These are phyloP conservation scores for Globisporangium solare DNA, from an alignment of 352 stramenopile genomes.

Conservation along the genomic window DNA sequence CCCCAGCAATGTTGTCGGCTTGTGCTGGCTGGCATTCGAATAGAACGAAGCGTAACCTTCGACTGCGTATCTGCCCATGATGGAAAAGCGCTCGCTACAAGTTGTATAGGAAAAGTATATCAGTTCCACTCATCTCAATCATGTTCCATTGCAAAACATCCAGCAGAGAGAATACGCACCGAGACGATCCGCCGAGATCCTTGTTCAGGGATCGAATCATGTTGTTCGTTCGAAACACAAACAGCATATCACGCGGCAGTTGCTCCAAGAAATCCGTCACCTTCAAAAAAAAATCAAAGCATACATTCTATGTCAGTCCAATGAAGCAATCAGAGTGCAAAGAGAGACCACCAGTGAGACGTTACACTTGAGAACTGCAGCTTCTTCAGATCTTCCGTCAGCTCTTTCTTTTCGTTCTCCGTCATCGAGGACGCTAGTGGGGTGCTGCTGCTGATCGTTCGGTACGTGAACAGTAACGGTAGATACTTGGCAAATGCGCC, in stretches of 20 bases:
- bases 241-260: constrained; percentile 88
- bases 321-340: not conserved
- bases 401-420: constrained; percentile 51
- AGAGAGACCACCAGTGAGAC: not conserved
- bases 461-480: constrained; percentile 86
- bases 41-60: constrained; percentile 54
- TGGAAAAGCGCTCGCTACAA: constrained; percentile 60
- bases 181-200: constrained; percentile 71
- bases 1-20: constrained; percentile 5
- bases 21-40: constrained; percentile 7
- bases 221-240: constrained; percentile 89
- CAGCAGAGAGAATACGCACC: constrained; percentile 19
- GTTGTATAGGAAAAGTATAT: not conserved
- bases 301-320: not conserved
- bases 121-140: not conserved
- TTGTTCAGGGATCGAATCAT: constrained; percentile 90
- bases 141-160: not conserved
- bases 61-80: constrained; percentile 73
- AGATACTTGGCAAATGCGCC: constrained; percentile 62
- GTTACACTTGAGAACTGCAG: constrained; percentile 64
- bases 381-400: constrained; percentile 55
- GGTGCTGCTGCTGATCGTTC: constrained; percentile 54
- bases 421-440: constrained; percentile 64
- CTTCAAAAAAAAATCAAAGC: constrained; percentile 20
- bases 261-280: constrained; percentile 80